A percentile compares a stretch with the other conserved stretches of the same genome.
These are phyloP conservation scores for Termitomyces sp. DNA, from an alignment of 768 basidiomycete genomes.

Conservation along the genomic window DNA sequence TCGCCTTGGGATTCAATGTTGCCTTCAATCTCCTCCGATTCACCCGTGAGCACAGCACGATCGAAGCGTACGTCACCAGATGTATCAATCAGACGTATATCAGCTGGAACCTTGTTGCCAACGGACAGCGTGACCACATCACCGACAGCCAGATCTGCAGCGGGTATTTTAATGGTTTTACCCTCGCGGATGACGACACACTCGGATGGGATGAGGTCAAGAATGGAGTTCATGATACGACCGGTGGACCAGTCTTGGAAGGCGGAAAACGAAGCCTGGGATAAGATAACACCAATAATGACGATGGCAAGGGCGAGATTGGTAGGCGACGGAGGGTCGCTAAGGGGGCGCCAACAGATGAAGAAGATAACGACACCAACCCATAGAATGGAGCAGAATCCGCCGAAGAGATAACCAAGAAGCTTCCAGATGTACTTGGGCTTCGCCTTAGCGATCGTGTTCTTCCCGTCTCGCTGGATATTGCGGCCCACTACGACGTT, in stretches of 20 bases:
- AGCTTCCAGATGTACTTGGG: slow-evolving; percentile 8
- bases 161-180: slow-evolving; percentile 4
- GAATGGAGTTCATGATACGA: slow-evolving; percentile 13
- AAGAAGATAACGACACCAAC: slow-evolving; percentile 9
- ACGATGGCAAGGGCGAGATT: slow-evolving; percentile 12
- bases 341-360: slow-evolving; percentile 10
- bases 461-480: slow-evolving; percentile 10
- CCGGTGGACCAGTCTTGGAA: slow-evolving; percentile 10
- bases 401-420: slow-evolving; percentile 7
- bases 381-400: slow-evolving; percentile 12
- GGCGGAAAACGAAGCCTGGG: slow-evolving; percentile 8
- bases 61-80: slow-evolving; percentile 48
- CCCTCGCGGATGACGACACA: slow-evolving; percentile 9
- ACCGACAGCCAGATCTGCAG: slow-evolving; percentile 11
- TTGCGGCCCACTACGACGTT: slow-evolving; percentile 1
- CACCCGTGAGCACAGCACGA: slow-evolving; percentile 47
- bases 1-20: slow-evolving; percentile 32
- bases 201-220: slow-evolving; percentile 10
- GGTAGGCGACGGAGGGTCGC: slow-evolving; percentile 7
- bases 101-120: slow-evolving; percentile 20
- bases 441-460: slow-evolving; percentile 1
- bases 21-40: slow-evolving; percentile 39
- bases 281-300: slow-evolving; percentile 5
- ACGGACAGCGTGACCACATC: slow-evolving; percentile 11
- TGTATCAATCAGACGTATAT: slow-evolving; percentile 47